Conservation (phyloP, 768 basidiomycete species). For the Galerina marginata region DNA sequence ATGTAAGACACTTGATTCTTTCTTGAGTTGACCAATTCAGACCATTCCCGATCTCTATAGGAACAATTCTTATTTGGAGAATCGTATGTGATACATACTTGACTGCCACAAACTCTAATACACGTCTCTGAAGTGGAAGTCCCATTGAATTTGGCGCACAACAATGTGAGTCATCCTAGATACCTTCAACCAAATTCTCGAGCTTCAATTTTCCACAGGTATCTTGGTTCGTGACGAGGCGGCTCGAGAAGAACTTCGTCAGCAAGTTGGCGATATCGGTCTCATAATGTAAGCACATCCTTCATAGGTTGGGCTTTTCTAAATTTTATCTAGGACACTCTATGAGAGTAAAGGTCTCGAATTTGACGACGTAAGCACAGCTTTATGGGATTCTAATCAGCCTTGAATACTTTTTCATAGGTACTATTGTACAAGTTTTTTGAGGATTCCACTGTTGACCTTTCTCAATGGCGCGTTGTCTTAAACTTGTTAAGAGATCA, state of each 20-base stretch:
- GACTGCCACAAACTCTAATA: neutral
- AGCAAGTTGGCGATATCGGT: conserved; percentile 62
- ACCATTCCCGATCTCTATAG: conserved; percentile 19
- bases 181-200: neutral
- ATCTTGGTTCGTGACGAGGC: conserved; percentile 70
- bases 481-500: conserved; percentile 42
- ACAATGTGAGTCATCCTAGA: conserved; percentile 51
- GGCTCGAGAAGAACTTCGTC: conserved; percentile 51
- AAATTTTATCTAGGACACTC: conserved; percentile 44
- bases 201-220: conserved; percentile 40
- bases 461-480: conserved; percentile 65
- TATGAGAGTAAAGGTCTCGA: conserved; percentile 73
- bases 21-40: neutral
- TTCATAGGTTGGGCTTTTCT: neutral
- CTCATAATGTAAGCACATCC: conserved; percentile 55
- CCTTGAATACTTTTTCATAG: conserved; percentile 34
- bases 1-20: conserved; percentile 28
- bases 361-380: conserved; percentile 59
- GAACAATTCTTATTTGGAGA: conserved; percentile 66
- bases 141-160: conserved; percentile 64
- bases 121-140: conserved; percentile 39
- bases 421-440: conserved; percentile 80
- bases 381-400: neutral
- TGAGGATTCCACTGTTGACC: conserved; percentile 58
- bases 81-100: conserved; percentile 39